Percentiles rank a stretch among this genome's conserved stretches.
Conservation (phyloP, 2,329 filamentous ascomycete genomes). For the Fusarium pilosicola region DNA sequence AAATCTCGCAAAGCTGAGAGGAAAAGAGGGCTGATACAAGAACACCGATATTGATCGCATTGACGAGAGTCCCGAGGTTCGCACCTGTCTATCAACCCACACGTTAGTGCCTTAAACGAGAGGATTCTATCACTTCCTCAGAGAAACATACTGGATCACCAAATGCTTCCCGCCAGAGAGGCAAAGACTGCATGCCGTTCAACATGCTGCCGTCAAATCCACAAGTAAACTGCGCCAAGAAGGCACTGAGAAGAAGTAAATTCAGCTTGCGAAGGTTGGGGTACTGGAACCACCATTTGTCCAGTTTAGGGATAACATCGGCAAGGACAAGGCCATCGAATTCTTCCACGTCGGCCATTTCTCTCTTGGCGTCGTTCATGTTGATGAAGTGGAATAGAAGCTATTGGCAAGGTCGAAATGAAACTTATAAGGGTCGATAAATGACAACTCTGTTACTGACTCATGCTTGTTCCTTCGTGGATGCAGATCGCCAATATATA, state of each 20-base stretch:
- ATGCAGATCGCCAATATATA: background rate
- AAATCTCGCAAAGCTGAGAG: background rate
- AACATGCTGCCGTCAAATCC: background rate
- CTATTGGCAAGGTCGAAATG: too few species aligned
- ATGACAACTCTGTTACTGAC: background rate
- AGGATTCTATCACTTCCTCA: too few species aligned
- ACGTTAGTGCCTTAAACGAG: rapidly evolving
- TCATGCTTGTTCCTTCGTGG: rapidly evolving
- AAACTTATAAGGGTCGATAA: too few species aligned
- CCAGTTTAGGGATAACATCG: background rate
- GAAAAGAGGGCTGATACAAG: background rate
- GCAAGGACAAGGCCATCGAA: background rate
- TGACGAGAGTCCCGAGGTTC: background rate
- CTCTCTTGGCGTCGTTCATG: background rate
- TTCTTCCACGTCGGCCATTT: background rate
- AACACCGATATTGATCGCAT: background rate
- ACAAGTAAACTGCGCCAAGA: background rate
- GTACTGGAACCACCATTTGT: background rate
- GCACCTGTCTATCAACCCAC: background rate
- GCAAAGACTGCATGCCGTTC: background rate
- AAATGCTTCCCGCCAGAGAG: background rate
- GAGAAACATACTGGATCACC: background rate
- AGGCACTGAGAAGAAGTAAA: background rate
- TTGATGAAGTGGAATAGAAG: background rate
- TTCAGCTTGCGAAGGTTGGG: background rate